These are phyloP conservation scores for Nepenthes alata DNA, from an alignment of 179 eudicot species.

Conservation along the genomic window DNA sequence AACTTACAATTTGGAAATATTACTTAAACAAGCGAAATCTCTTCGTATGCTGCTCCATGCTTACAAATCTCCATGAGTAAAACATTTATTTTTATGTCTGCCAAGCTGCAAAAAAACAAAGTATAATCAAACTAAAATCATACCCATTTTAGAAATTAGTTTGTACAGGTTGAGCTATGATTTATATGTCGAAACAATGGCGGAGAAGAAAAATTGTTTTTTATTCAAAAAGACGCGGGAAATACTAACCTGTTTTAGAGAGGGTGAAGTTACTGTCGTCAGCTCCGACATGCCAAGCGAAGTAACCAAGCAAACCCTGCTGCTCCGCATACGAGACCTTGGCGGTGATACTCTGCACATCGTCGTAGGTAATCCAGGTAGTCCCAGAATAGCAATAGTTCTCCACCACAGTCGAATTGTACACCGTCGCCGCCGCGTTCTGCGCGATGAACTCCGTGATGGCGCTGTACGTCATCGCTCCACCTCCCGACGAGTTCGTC, in stretches of 20 bases:
- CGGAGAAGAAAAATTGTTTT: no score
- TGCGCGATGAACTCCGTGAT: slow-evolving; percentile 21
- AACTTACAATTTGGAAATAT: not conserved
- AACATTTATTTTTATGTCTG: no score
- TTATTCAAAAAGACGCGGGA: no score
- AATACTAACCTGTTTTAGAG: slow-evolving; percentile 20
- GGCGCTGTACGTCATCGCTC: slow-evolving; percentile 20
- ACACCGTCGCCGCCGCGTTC: slow-evolving; percentile 29
- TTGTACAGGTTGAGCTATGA: no score
- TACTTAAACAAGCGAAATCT: no score
- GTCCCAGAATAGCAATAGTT: slow-evolving; percentile 44
- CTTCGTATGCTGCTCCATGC: no score
- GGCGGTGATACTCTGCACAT: slow-evolving; percentile 19
- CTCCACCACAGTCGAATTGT: slow-evolving; percentile 30
- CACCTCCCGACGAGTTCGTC: slow-evolving; percentile 22
- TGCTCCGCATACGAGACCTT: slow-evolving; percentile 49
- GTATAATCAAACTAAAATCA: no score
- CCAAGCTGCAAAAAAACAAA: no score
- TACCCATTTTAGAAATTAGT: no score
- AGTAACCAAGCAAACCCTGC: slow-evolving; percentile 49
- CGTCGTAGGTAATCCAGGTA: slow-evolving; percentile 76
- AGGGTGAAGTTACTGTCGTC: slow-evolving; percentile 49
- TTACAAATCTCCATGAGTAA: no score
- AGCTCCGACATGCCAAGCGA: slow-evolving; percentile 60
- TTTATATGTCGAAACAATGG: no score